phyloP scores from a whole-genome alignment of 2,329 filamentous ascomycete species.

The Pseudogymnoascus sp. region DNA sequence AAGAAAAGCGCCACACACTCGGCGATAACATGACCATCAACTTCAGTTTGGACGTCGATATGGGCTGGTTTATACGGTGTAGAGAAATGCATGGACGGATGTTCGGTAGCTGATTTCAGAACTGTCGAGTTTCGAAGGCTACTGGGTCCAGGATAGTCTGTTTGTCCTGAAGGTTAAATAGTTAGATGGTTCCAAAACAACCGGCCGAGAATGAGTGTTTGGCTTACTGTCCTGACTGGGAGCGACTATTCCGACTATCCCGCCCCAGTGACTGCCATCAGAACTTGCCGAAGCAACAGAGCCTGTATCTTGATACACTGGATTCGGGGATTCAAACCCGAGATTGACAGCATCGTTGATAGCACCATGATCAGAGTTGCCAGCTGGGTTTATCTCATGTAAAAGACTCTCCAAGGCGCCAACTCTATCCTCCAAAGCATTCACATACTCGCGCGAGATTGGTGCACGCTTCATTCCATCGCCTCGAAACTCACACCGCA shows the following conservation, averaged over 20 bases:
- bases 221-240: not conserved
- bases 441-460: slow-evolving; percentile 13
- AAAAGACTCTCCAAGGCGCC: slow-evolving; percentile 10
- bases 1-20: slow-evolving; percentile 16
- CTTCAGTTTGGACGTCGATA: not conserved
- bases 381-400: slow-evolving; percentile 7
- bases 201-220: not conserved
- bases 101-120: not conserved
- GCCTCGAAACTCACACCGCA: slow-evolving; percentile 14
- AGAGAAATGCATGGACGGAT: not conserved
- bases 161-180: not conserved
- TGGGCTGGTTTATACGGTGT: not conserved
- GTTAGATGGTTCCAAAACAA: not conserved
- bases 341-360: not conserved
- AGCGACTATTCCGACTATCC: not conserved
- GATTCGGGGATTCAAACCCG: not conserved
- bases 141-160: not conserved
- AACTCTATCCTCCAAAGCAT: slow-evolving; percentile 11
- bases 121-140: not conserved
- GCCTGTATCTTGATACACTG: not conserved
- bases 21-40: slow-evolving; percentile 8
- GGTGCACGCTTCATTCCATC: slow-evolving; percentile 13
- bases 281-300: not conserved
- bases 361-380: not conserved
- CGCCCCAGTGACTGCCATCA: not conserved